Conservation (phyloP, 306 rosid genomes). For the Lathyrus oleraceus region DNA sequence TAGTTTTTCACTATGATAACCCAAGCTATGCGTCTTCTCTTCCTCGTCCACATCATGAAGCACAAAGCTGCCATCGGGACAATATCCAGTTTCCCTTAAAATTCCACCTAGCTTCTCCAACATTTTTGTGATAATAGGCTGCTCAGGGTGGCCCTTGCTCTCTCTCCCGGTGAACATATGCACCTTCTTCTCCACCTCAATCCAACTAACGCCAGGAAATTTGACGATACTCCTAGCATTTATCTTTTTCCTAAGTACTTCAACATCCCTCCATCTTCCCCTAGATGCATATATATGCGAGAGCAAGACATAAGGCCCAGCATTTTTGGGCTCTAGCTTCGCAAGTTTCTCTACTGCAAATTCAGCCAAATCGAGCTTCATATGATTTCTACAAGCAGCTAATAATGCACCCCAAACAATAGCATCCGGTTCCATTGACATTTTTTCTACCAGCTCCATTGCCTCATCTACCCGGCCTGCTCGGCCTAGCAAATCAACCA, state of each 20-base stretch:
- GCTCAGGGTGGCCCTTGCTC: conserved; percentile 63
- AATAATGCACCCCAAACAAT: conserved; percentile 64
- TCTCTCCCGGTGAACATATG: conserved; percentile 71
- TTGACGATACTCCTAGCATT: conserved; percentile 54
- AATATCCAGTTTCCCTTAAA: conserved; percentile 72
- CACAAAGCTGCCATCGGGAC: conserved; percentile 72
- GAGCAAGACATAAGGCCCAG: conserved; percentile 62
- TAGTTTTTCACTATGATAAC: conserved; percentile 72
- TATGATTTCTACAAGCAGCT: conserved; percentile 59
- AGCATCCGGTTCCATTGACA: conserved; percentile 70
- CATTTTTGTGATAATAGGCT: conserved; percentile 49
- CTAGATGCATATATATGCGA: conserved; percentile 64
- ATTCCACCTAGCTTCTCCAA: conserved; percentile 56
- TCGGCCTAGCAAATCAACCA: conserved; percentile 68
- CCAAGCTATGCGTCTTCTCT: conserved; percentile 68
- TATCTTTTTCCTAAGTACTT: conserved; percentile 51
- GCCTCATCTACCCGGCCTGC: conserved; percentile 60
- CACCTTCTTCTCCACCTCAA: conserved; percentile 66
- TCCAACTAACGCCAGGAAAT: conserved; percentile 80
- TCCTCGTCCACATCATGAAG: conserved; percentile 79
- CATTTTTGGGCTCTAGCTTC: conserved; percentile 62
- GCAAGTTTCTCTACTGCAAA: conserved; percentile 57
- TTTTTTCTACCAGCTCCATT: conserved; percentile 51
- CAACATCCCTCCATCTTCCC: conserved; percentile 64
- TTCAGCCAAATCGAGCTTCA: conserved; percentile 58